Conservation (phyloP, 169 alveolate species). For the Plasmodium vivax region DNA sequence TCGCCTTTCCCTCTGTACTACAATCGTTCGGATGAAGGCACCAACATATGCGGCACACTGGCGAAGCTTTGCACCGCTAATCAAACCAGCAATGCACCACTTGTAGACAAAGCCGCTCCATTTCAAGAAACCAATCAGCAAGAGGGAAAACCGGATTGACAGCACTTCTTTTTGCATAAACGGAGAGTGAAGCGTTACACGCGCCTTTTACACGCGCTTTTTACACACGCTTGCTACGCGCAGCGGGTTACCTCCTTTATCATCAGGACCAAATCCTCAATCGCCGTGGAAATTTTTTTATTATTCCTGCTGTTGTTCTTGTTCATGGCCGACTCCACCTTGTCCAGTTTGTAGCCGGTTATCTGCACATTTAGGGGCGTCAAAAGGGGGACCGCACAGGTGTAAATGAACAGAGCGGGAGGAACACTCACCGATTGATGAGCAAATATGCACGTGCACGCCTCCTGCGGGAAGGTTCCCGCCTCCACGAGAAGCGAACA, state of each 20-base stretch:
- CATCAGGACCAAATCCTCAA: constrained; percentile 71
- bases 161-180: neutral
- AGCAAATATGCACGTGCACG: too few relatives aligned
- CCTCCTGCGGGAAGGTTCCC: neutral
- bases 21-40: neutral
- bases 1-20: neutral
- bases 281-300: constrained; percentile 57
- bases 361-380: constrained; percentile 11
- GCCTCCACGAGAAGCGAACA: neutral
- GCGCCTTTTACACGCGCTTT: too few relatives aligned
- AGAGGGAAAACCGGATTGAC: neutral
- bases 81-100: neutral
- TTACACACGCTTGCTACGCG: neutral
- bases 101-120: neutral
- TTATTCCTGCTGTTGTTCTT: constrained; percentile 25
- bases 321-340: constrained; percentile 30
- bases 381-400: neutral
- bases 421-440: neutral
- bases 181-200: neutral
- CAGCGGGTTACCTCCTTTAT: constrained; percentile 51
- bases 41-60: neutral
- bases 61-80: neutral
- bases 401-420: neutral
- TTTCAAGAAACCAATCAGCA: too few relatives aligned
- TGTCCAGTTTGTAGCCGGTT: constrained; percentile 57